Evolutionary conservation across 2,329 filamentous ascomycete species (phyloP).

Genomic region (Aspergillus melleus): DNA sequence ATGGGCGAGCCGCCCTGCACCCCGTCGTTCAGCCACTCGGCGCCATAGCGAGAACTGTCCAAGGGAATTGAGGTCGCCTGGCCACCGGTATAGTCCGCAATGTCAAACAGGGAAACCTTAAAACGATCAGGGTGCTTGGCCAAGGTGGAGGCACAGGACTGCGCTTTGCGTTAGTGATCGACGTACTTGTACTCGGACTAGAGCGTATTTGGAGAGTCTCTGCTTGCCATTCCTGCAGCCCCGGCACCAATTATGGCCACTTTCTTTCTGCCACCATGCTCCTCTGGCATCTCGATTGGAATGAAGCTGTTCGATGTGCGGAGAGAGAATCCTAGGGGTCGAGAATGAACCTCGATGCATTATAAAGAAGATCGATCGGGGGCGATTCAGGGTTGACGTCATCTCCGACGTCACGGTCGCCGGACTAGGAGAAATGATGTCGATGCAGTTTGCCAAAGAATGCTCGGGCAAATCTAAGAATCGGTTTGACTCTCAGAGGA

Average conservation of each 20-base stretch:
- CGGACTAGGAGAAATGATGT: not conserved
- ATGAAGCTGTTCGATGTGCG: not conserved
- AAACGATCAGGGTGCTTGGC: constrained; percentile 66
- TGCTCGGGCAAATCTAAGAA: no score
- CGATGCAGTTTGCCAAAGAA: not conserved
- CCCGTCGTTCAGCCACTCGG: constrained; percentile 62
- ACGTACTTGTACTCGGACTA: not conserved
- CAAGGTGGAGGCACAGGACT: constrained; percentile 67
- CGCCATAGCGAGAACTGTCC: constrained; percentile 57
- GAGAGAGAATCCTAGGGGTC: no score
- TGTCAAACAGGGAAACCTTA: constrained; percentile 64
- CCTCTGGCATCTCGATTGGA: not conserved
- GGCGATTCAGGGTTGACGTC: not conserved
- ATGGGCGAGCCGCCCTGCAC: constrained; percentile 62
- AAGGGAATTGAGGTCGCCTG: constrained; percentile 61
- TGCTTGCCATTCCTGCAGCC: constrained; percentile 60
- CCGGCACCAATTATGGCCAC: constrained; percentile 63
- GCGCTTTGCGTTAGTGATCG: not conserved
- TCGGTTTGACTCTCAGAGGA: no score
- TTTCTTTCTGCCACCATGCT: constrained; percentile 39
- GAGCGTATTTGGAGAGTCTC: not conserved
- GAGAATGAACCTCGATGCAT: not conserved
- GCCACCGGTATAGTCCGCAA: constrained; percentile 59
- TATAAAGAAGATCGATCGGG: not conserved
- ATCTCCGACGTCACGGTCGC: not conserved